Evolutionary conservation across 2,329 filamentous ascomycete species (phyloP), one percentile per base, ranked within the genome.

Genomic region (Botrytis pseudocinerea): DNA sequence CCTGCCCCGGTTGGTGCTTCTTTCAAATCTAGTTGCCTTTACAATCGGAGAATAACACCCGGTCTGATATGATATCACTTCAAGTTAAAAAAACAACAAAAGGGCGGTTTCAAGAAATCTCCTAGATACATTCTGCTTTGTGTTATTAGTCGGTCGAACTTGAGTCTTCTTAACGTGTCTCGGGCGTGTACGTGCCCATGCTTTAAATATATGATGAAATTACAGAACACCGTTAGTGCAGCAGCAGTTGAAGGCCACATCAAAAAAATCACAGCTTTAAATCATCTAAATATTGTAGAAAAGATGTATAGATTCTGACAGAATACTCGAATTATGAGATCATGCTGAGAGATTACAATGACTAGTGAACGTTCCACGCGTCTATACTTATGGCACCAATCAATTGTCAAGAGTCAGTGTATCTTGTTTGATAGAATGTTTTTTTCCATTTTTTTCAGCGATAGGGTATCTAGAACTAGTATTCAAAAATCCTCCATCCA

Each of bases 391-490:
- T 42, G 48, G 57, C 40, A 42, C 28, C 20, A 65, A 12, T 16
- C 44, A 8, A n/a, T 8, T 16, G 35, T n/a, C 18, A 32, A 32
- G 9, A 16, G n/a, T 18, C 3, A 46, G 44, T 48, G 18, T 14
- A 9, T 42, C 5, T 42, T 42, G 35, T 42, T 57, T 6, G 51
- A 69, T 57, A 16, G 42, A 44, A 57, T 28, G 18, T 5, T 25
- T 48, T 62, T 65, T 65, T 38, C 16, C 14, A 32, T 42, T 28
- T 42, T 68, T 28, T 57, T 35, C 48, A 57, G 40, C 6, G 38
- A 48, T 57, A 69, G 65, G 65, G 51, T 57, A 57, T 69, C 65
- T 57, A 42, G 38, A 57, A 69, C 65, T 69, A 69, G 32, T 42
- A 57, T 69, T 57, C 48, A 42, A 69, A 57, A 42, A 57, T 42